Percentiles rank a stretch among this genome's conserved stretches.
Conservation (phyloP, 2,329 filamentous ascomycete species). For the Piedraia hortae region DNA sequence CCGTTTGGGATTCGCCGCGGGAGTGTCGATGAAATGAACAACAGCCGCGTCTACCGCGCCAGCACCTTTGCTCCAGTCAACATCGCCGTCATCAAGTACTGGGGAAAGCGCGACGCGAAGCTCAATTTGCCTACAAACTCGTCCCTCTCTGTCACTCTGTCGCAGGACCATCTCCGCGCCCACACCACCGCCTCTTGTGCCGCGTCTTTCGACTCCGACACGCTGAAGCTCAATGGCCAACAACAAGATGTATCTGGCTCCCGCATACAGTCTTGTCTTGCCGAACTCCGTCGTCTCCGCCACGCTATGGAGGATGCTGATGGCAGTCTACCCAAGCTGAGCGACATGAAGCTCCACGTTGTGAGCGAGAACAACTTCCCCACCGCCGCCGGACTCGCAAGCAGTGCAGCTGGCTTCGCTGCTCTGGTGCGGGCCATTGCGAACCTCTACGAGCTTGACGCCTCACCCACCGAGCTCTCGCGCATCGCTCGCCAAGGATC, state of each 20-base stretch:
- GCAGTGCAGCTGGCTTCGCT: constrained; percentile 36
- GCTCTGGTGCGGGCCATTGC: constrained; percentile 60
- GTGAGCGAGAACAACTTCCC: constrained; percentile 98
- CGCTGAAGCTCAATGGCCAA: constrained; percentile 59
- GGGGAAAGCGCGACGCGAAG: constrained; percentile 85
- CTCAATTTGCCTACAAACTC: constrained; percentile 64
- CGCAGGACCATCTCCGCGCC: constrained; percentile 76
- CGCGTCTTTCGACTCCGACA: constrained; percentile 37
- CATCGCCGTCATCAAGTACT: constrained; percentile 94
- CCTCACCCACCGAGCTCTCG: constrained; percentile 57
- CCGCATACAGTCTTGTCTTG: constrained; percentile 82
- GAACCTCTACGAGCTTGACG: constrained; percentile 63
- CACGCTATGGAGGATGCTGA: constrained; percentile 45
- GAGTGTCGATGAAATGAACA: constrained; percentile 12
- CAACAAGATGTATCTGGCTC: constrained; percentile 63
- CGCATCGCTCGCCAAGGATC: constrained; percentile 80
- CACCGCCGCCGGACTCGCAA: constrained; percentile 66
- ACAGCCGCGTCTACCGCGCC: constrained; percentile 45
- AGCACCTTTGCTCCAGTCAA: constrained; percentile 95
- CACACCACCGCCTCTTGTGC: constrained; percentile 90
- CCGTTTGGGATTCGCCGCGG: constrained; percentile 1
- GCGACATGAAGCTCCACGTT: constrained; percentile 48
- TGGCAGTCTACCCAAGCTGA: constrained; percentile 54
- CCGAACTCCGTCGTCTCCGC: constrained; percentile 54
- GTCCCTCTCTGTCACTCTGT: constrained; percentile 87